A percentile compares a stretch with the other conserved stretches of the same genome.
Conservation (phyloP, 495 filamentous ascomycete genomes). For the Cenococcum geophilum region DNA sequence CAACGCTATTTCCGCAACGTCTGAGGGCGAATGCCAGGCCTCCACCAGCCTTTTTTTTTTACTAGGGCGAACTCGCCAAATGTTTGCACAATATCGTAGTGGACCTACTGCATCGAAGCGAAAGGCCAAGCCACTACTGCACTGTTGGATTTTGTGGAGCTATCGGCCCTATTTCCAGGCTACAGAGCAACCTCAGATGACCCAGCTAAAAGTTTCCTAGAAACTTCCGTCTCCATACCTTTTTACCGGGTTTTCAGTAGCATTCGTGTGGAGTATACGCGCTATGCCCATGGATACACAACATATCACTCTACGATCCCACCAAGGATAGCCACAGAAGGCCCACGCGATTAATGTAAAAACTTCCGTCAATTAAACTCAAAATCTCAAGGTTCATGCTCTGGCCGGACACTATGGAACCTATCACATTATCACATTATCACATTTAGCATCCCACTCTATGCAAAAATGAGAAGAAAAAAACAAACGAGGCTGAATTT, state of each 20-base stretch:
- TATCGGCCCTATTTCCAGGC: slow-evolving; percentile 17
- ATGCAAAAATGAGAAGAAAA: too few relatives aligned
- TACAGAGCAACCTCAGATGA: slow-evolving; percentile 20
- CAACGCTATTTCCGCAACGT: too few relatives aligned
- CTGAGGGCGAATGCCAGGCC: too few relatives aligned
- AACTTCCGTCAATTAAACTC: slow-evolving; percentile 6
- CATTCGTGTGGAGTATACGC: not conserved
- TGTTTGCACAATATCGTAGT: slow-evolving; percentile 8
- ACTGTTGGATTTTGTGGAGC: slow-evolving; percentile 9
- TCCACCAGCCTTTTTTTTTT: too few relatives aligned
- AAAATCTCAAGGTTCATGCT: not conserved
- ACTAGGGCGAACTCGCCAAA: not conserved
- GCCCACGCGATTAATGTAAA: slow-evolving; percentile 14
- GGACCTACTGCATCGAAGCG: slow-evolving; percentile 8
- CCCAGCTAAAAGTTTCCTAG: slow-evolving; percentile 7
- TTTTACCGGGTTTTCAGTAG: slow-evolving; percentile 3
- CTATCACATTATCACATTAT: slow-evolving; percentile 1
- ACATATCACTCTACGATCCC: slow-evolving; percentile 18
- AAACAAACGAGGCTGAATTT: not conserved
- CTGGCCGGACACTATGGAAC: not conserved
- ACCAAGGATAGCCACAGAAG: not conserved
- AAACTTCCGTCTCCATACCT: not conserved
- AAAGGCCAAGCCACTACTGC: slow-evolving; percentile 5
- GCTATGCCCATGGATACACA: slow-evolving; percentile 19
- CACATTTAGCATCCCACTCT: not conserved